Evolutionary conservation across 495 filamentous ascomycete species (phyloP).

Genomic region (Symbiotaphrina buchneri): DNA sequence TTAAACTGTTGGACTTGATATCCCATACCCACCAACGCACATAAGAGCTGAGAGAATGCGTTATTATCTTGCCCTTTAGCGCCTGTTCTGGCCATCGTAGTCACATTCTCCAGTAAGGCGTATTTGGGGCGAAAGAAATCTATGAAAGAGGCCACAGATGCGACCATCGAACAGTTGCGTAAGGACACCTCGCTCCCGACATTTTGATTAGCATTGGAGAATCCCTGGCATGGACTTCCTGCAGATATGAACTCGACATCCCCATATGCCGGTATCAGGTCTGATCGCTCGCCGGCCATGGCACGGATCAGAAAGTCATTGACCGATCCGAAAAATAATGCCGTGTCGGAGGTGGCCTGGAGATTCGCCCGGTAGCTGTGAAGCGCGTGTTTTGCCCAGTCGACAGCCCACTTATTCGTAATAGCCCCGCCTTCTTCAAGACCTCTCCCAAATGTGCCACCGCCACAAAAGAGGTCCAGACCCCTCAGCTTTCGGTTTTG

Average conservation of each 20-base stretch:
- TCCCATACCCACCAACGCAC: slow-evolving; percentile 44
- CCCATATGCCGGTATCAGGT: slow-evolving; percentile 25
- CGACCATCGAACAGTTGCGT: slow-evolving; percentile 46
- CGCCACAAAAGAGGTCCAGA: slow-evolving; percentile 49
- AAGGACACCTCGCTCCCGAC: slow-evolving; percentile 21
- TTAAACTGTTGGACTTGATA: slow-evolving; percentile 44
- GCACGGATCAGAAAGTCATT: slow-evolving; percentile 38
- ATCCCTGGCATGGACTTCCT: slow-evolving; percentile 55
- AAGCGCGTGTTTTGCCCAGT: slow-evolving; percentile 35
- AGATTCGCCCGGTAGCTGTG: slow-evolving; percentile 46
- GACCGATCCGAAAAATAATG: slow-evolving; percentile 40
- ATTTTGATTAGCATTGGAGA: slow-evolving; percentile 32
- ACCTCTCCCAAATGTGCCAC: slow-evolving; percentile 51
- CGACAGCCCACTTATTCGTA: slow-evolving; percentile 37
- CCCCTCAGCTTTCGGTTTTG: slow-evolving; percentile 20
- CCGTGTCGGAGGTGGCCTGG: slow-evolving; percentile 8
- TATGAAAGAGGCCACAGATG: slow-evolving; percentile 47
- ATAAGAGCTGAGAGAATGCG: slow-evolving; percentile 43
- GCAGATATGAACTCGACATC: slow-evolving; percentile 46
- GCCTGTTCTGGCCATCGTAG: slow-evolving; percentile 24
- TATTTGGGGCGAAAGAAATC: slow-evolving; percentile 54
- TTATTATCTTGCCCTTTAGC: slow-evolving; percentile 21
- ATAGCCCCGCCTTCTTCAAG: slow-evolving; percentile 48
- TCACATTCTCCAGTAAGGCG: slow-evolving; percentile 52
- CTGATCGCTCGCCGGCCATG: slow-evolving; percentile 21